Evolutionary conservation across 2,329 filamentous ascomycete species (phyloP).

Genomic region (Scedosporium dehoogii): DNA sequence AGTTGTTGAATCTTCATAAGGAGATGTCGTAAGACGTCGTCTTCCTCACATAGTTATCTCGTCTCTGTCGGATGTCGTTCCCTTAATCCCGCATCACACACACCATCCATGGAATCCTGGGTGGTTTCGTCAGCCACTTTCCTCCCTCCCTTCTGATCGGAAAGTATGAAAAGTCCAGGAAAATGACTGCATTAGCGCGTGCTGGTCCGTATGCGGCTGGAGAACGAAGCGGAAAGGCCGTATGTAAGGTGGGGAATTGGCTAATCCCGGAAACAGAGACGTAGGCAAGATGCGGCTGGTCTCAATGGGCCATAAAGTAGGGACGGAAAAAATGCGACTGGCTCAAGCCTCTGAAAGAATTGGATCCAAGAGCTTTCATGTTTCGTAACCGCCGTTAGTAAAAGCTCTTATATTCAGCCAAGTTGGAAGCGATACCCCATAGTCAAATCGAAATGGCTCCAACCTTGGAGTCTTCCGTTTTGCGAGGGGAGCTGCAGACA

Average conservation of each 20-base stretch:
- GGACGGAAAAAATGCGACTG: background rate
- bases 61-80: background rate
- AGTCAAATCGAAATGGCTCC: background rate
- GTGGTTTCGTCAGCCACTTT: background rate
- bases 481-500: background rate
- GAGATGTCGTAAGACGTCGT: background rate
- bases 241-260: background rate
- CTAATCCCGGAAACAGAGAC: background rate
- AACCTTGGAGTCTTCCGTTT: background rate
- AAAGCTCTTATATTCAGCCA: background rate
- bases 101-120: background rate
- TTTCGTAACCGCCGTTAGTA: background rate
- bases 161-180: background rate
- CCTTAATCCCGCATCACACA: background rate
- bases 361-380: background rate
- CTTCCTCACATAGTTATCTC: background rate
- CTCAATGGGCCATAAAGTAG: background rate
- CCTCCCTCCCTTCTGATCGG: background rate
- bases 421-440: background rate
- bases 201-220: background rate
- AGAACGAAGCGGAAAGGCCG: background rate
- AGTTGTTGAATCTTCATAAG: background rate
- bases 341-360: background rate
- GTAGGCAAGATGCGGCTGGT: background rate
- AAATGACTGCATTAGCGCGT: background rate